phyloP scores from a whole-genome alignment of 495 filamentous ascomycete genomes.

The Amniculicola lignicola region DNA sequence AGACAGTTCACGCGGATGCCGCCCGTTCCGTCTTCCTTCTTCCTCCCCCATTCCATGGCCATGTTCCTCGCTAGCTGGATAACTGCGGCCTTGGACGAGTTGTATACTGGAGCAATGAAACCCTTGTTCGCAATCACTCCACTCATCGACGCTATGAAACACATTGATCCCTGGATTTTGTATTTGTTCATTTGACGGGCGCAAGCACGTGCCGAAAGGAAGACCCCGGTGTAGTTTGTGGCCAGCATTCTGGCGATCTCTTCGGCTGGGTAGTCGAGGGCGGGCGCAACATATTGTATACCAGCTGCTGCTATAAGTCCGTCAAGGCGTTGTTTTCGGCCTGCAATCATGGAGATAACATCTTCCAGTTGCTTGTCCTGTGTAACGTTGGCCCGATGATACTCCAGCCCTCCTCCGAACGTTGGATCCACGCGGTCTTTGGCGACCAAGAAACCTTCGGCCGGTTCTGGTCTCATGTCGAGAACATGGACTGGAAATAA shows the following conservation, averaged over 20 bases:
- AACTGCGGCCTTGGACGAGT: constrained; percentile 67
- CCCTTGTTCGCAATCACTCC: constrained; percentile 70
- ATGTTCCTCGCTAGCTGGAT: constrained; percentile 62
- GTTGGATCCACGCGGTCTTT: constrained; percentile 47
- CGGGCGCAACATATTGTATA: constrained; percentile 23
- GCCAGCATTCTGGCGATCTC: constrained; percentile 70
- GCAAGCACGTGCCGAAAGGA: constrained; percentile 68
- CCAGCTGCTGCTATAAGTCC: constrained; percentile 65
- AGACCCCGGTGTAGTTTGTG: constrained; percentile 73
- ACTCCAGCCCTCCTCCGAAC: constrained; percentile 58
- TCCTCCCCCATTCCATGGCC: constrained; percentile 68
- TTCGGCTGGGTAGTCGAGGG: constrained; percentile 56
- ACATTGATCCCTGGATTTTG: constrained; percentile 68
- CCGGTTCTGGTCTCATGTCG: constrained; percentile 54
- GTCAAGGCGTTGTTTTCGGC: constrained; percentile 57
- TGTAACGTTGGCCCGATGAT: constrained; percentile 62
- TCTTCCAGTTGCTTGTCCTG: constrained; percentile 54
- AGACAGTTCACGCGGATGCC: constrained; percentile 67
- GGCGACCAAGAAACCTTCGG: constrained; percentile 51
- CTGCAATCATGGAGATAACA: constrained; percentile 54
- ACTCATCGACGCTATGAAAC: constrained; percentile 72
- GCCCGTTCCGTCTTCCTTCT: constrained; percentile 39
- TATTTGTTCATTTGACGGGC: constrained; percentile 75
- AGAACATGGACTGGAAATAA: constrained; percentile 57
- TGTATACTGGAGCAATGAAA: constrained; percentile 64